Evolutionary conservation across 2,329 filamentous ascomycete species (phyloP), one percentile per base, ranked within the genome.

Genomic region (Hypoxylon sp.): DNA sequence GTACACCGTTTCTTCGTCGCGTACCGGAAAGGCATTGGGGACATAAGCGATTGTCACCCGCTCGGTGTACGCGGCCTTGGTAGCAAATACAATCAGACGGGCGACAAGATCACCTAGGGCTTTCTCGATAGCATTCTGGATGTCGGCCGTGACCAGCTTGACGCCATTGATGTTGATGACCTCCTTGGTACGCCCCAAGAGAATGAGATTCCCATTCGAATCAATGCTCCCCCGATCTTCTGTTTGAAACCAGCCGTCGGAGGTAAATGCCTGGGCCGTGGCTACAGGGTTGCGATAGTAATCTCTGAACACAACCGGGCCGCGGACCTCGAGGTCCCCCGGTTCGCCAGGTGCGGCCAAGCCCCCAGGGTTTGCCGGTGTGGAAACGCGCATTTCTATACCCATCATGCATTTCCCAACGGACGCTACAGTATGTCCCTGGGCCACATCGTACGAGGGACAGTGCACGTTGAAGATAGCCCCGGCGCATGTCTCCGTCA

Each of bases 241-340:
- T 0, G 78, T 80, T 4, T 58, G 60, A 53, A 79, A 79, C 76
- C 77, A 80, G 1, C 74, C 73, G 60, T 79, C 75, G 5, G 79
- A 73, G 1, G 82, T 85, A 48, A 88, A 77, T 0, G 83, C 82
- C 24, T 85, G 80, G 11, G 64, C 68, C 0, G 87, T 90, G 1
- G 83, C 85, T 40, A 79, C 74, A 0, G 78, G 75, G 48, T 87
- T 85, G 43, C 78, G 77, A 80, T 84, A 88, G 67, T 90, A 90
- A 2, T 82, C 81, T 53, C 83, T 80, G 77, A 89, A 89, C 6
- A 90, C 76, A 40, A 86, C 84, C 0, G 80, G 79, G 1, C 80
- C 85, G 3, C 78, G 77, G 0, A 88, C 74, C 77, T 84, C 85
- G 13, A 89, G 75, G 67, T 87, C 81, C 1, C 87, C 86, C 4